phyloP scores from a whole-genome alignment of 768 basidiomycete species.

The Pleurotus tuber-regium region DNA sequence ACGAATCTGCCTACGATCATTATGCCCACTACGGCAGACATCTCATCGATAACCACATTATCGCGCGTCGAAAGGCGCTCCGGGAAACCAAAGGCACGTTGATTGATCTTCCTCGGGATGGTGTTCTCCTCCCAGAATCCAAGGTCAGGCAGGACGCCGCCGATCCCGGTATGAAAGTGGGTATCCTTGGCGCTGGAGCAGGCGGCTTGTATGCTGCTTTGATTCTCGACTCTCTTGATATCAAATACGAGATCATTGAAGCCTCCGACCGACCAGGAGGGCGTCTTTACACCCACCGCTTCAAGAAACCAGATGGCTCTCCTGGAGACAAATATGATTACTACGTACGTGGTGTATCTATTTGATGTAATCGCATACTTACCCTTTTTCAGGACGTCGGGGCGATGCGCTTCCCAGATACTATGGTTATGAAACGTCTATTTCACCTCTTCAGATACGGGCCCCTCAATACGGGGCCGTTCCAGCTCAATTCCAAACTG shows the following conservation, averaged over 20 bases:
- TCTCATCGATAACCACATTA: constrained; percentile 2
- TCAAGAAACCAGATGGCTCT: constrained; percentile 19
- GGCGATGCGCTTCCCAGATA: constrained; percentile 38
- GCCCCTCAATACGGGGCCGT: constrained; percentile 19
- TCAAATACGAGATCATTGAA: constrained; percentile 45
- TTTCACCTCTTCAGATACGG: constrained; percentile 27
- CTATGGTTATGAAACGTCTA: constrained; percentile 27
- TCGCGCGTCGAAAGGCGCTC: not conserved
- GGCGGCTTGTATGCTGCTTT: constrained; percentile 41
- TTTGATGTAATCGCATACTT: not conserved
- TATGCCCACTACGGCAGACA: constrained; percentile 10
- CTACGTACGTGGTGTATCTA: constrained; percentile 23
- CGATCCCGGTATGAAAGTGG: constrained; percentile 18
- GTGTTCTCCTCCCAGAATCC: not conserved
- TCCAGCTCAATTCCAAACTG: constrained; percentile 8
- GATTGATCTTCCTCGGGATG: constrained; percentile 1
- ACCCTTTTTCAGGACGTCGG: constrained; percentile 31
- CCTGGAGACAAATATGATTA: constrained; percentile 28
- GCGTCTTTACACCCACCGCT: constrained; percentile 41
- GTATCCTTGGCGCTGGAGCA: constrained; percentile 35
- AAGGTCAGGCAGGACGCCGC: not conserved
- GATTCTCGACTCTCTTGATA: constrained; percentile 39
- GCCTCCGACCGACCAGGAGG: constrained; percentile 40
- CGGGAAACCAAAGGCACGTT: not conserved
- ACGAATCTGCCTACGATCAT: constrained; percentile 3